Conservation (phyloP, 768 basidiomycete species). For the Mycena kentingensis region DNA sequence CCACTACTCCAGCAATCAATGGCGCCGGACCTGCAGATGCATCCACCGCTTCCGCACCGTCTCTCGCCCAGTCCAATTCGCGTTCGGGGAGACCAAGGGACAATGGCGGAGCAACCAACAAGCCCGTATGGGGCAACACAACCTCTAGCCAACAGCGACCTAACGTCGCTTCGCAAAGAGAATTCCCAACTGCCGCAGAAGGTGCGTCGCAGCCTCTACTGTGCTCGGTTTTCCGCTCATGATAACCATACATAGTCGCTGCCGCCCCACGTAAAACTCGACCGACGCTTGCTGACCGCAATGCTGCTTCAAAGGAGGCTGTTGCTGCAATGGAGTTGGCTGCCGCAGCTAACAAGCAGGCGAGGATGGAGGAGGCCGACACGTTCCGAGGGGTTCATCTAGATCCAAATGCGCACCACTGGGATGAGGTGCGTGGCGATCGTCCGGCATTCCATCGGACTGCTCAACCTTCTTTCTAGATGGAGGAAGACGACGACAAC, state of each 20-base stretch:
- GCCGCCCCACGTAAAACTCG: constrained; percentile 39
- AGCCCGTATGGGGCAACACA: constrained; percentile 74
- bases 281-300: constrained; percentile 29
- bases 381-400: constrained; percentile 93
- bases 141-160: constrained; percentile 42
- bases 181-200: constrained; percentile 97
- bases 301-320: constrained; percentile 42
- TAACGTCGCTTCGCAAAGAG: constrained; percentile 51
- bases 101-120: constrained; percentile 34
- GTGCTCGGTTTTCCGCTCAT: constrained; percentile 25
- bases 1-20: constrained; percentile 62
- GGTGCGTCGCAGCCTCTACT: constrained; percentile 70
- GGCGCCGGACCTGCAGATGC: constrained; percentile 32
- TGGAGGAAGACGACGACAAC: constrained; percentile 91
- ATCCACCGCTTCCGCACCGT: constrained; percentile 8
- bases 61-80: constrained; percentile 9
- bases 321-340: constrained; percentile 41
- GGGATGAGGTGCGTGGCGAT: constrained; percentile 83
- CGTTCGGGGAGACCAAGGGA: constrained; percentile 13
- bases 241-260: constrained; percentile 25
- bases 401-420: constrained; percentile 92
- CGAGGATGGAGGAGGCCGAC: constrained; percentile 80
- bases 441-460: neutral
- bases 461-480: constrained; percentile 44
- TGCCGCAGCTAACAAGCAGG: constrained; percentile 57